Evolutionary conservation across 2,329 filamentous ascomycete species (phyloP).

Genomic region (Xylariaceae sp.): DNA sequence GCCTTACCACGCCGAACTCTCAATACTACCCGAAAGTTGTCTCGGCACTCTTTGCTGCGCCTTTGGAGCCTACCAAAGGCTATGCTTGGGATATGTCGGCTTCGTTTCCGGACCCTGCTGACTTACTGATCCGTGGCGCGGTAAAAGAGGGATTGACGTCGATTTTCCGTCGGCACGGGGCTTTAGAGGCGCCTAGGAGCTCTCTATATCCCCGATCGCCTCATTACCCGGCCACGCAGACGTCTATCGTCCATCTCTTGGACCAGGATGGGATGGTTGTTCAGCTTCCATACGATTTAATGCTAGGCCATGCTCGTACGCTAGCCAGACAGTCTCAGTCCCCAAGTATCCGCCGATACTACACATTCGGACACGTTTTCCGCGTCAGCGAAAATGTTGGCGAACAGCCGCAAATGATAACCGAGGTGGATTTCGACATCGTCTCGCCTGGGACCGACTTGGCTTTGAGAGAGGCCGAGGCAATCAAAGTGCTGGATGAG

Average conservation of each 20-base stretch:
- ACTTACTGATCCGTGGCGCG: constrained; percentile 64
- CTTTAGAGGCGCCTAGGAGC: constrained; percentile 71
- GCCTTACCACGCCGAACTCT: constrained; percentile 74
- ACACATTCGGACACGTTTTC: constrained; percentile 83
- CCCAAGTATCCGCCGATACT: constrained; percentile 66
- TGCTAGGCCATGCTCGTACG: constrained; percentile 78
- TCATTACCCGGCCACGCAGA: constrained; percentile 61
- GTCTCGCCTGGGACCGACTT: constrained; percentile 78
- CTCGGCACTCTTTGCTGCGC: constrained; percentile 73
- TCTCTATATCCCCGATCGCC: constrained; percentile 75
- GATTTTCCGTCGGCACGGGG: constrained; percentile 85
- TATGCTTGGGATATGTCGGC: constrained; percentile 69
- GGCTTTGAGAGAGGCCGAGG: constrained; percentile 85
- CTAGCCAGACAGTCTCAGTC: constrained; percentile 65
- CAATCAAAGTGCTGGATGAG: constrained; percentile 91
- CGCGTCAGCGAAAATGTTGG: constrained; percentile 66
- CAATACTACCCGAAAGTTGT: constrained; percentile 88
- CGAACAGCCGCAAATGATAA: constrained; percentile 74
- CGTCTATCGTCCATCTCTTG: constrained; percentile 67
- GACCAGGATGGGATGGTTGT: constrained; percentile 81
- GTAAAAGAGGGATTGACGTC: constrained; percentile 69
- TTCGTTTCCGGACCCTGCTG: constrained; percentile 47
- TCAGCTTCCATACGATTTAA: constrained; percentile 91
- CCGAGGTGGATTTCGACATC: constrained; percentile 95
- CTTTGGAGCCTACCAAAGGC: constrained; percentile 74